Conservation (phyloP, 495 filamentous ascomycete genomes). For the Xanthoparmelia taractica region DNA sequence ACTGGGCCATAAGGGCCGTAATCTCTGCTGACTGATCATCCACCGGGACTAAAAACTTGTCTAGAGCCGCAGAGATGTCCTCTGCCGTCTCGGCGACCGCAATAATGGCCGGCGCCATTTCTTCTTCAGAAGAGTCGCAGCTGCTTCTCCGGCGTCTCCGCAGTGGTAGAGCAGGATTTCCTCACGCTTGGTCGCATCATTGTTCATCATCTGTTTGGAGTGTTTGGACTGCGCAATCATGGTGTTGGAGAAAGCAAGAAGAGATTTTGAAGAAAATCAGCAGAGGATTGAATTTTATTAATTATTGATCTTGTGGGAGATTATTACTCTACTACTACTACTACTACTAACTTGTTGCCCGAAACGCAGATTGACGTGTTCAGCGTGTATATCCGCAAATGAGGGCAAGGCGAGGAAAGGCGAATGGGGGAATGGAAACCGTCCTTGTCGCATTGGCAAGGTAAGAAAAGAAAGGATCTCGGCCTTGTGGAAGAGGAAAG, state of each 20-base stretch:
- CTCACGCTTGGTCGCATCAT: neutral
- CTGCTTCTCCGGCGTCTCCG: neutral
- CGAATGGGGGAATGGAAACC: neutral
- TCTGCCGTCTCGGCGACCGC: constrained; percentile 44
- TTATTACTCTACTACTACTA: too few species aligned
- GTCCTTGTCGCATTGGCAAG: constrained; percentile 4
- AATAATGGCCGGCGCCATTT: constrained; percentile 40
- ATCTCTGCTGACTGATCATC: constrained; percentile 49
- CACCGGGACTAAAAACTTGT: constrained; percentile 43
- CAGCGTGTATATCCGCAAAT: constrained; percentile 9
- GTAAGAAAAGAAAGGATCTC: neutral
- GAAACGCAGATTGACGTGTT: constrained; percentile 29
- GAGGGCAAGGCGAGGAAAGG: neutral
- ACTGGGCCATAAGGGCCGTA: constrained; percentile 45
- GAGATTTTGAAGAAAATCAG: neutral
- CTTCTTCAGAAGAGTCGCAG: constrained; percentile 14
- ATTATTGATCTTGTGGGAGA: neutral
- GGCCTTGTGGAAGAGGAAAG: neutral
- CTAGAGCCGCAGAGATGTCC: constrained; percentile 47
- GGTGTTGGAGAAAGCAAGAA: neutral
- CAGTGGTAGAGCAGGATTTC: neutral
- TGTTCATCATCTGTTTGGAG: constrained; percentile 7
- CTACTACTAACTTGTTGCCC: constrained; percentile 15
- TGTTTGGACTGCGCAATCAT: neutral
- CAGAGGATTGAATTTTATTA: too few species aligned